Evolutionary conservation across 495 filamentous ascomycete species (phyloP), one percentile per base, ranked within the genome.

Genomic region (Melanomma pulvis-pyrius): DNA sequence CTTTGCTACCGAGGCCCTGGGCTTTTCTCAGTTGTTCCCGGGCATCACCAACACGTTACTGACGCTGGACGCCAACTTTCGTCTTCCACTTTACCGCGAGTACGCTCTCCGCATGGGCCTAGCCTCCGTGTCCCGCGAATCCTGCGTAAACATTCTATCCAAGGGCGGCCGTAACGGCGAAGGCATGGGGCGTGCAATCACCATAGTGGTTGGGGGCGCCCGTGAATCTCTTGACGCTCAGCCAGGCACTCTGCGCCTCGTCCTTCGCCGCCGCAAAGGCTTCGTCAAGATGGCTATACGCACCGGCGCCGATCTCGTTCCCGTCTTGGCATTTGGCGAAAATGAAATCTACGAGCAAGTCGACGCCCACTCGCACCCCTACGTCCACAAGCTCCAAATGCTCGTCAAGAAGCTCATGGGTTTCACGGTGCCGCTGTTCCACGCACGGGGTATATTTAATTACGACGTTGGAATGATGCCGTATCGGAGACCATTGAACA

Each of bases 401-500:
- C 76, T 88, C 13, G 79, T 94, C 29, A 93, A 98, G 79, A 87
- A 86, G 61, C 79, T 88, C 1, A 81, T 94, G 76, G 94, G 94
- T n/a, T 98, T 97, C 71, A 98, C 94, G 0, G 81, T 98, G 2
- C 94, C 94, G 2, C 78, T 97, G 29, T 87, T 97, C 61, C 93
- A 96, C 77, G 93, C 92, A 1, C 75, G 92, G 17, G 94, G 94
- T 1, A 88, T 98, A 9, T 97, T 98, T 76, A 98, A 98, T 73
- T 98, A 98, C 67, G 94, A 98, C 74, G 90, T 97, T 0, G 94
- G 94, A 0, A 73, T 98, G 57, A 90, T 98, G 90, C 94, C 94
- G 7, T 98, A 98, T 76, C 84, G 96, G 34, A 80, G 87, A 36
- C 88, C 92, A 17, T 69, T 98, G 44, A 93, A 98, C 72, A 83